Evolutionary conservation across 2,329 filamentous ascomycete genomes (phyloP).

Genomic region (Alternaria brassicae): DNA sequence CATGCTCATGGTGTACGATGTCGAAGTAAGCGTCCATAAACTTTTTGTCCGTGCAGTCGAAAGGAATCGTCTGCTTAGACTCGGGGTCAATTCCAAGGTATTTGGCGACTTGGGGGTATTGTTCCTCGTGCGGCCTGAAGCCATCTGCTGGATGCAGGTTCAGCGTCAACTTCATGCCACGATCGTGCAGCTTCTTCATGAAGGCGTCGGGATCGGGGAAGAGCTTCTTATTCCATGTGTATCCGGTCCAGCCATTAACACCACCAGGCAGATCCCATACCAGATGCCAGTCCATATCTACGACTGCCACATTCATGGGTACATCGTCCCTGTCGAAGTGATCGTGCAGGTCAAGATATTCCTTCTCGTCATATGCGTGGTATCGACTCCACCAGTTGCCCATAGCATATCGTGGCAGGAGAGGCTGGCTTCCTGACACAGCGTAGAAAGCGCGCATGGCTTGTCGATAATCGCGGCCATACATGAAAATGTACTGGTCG

Average conservation of each 20-base stretch:
- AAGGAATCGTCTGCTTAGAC: slow-evolving; percentile 60
- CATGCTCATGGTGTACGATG: slow-evolving; percentile 63
- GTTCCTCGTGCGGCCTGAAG: slow-evolving; percentile 63
- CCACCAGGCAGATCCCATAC: slow-evolving; percentile 51
- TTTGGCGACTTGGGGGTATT: slow-evolving; percentile 63
- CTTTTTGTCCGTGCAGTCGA: slow-evolving; percentile 61
- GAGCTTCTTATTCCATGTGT: slow-evolving; percentile 66
- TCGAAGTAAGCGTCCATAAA: slow-evolving; percentile 67
- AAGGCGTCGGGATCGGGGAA: slow-evolving; percentile 65
- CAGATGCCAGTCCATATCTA: slow-evolving; percentile 73
- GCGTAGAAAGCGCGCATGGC: slow-evolving; percentile 63
- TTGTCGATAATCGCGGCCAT: slow-evolving; percentile 63
- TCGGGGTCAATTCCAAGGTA: slow-evolving; percentile 61
- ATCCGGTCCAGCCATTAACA: slow-evolving; percentile 65
- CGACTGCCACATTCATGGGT: slow-evolving; percentile 65
- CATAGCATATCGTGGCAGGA: slow-evolving; percentile 64
- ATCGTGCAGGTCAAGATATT: slow-evolving; percentile 66
- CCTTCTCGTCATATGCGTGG: slow-evolving; percentile 62
- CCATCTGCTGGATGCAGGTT: slow-evolving; percentile 70
- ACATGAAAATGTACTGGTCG: slow-evolving; percentile 67
- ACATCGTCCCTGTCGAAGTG: slow-evolving; percentile 60
- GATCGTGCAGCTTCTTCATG: slow-evolving; percentile 58
- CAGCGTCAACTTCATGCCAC: slow-evolving; percentile 62
- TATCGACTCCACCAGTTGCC: slow-evolving; percentile 73
- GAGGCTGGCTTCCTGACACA: slow-evolving; percentile 63